Evolutionary conservation across 768 basidiomycete species (phyloP).

Genomic region (Trametes sanguinea): DNA sequence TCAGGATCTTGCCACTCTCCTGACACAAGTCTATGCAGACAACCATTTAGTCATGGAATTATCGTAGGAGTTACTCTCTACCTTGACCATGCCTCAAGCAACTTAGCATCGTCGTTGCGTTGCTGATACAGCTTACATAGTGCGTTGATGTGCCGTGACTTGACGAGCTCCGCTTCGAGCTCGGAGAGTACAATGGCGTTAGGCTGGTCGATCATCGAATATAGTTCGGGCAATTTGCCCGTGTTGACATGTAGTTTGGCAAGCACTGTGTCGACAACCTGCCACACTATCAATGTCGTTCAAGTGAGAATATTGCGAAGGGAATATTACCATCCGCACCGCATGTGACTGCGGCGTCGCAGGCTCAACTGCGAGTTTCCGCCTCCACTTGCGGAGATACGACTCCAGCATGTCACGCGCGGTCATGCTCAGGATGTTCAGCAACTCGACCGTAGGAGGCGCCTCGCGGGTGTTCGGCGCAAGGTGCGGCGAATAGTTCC

Average conservation of each 20-base stretch:
- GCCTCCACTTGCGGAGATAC: slow-evolving; percentile 65
- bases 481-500: slow-evolving; percentile 89
- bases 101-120: slow-evolving; percentile 56
- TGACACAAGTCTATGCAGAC: slow-evolving; percentile 56
- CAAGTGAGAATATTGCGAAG: not conserved
- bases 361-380: slow-evolving; percentile 43
- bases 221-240: slow-evolving; percentile 63
- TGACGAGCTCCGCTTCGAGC: slow-evolving; percentile 57
- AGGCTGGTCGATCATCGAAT: slow-evolving; percentile 57
- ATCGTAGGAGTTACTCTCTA: slow-evolving; percentile 38
- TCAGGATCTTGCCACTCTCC: slow-evolving; percentile 64
- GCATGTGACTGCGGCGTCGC: slow-evolving; percentile 22
- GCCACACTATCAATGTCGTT: not conserved
- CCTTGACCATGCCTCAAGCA: slow-evolving; percentile 70
- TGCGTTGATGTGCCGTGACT: slow-evolving; percentile 56
- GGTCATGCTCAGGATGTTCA: slow-evolving; percentile 59
- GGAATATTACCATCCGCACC: slow-evolving; percentile 22
- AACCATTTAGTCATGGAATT: not conserved
- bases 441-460: slow-evolving; percentile 69
- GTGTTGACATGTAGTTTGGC: slow-evolving; percentile 70
- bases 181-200: slow-evolving; percentile 56
- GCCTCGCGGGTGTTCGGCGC: slow-evolving; percentile 66
- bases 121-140: slow-evolving; percentile 63
- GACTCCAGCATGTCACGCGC: slow-evolving; percentile 76
- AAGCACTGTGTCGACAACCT: slow-evolving; percentile 83